phyloP scores from a whole-genome alignment of 495 filamentous ascomycete genomes.

The Venustampulla echinocandica region DNA sequence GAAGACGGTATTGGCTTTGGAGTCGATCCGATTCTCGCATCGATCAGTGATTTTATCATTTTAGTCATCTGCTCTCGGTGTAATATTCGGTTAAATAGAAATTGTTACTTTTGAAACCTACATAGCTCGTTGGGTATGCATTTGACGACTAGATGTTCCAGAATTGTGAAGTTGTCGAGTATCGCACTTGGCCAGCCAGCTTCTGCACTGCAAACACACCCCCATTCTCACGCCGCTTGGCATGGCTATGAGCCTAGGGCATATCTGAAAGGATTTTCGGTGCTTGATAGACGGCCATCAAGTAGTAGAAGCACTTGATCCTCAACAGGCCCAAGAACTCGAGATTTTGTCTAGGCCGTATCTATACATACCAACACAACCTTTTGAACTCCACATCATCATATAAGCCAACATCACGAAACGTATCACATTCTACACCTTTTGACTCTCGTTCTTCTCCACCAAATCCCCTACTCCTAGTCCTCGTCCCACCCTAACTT shows the following conservation, averaged over 20 bases:
- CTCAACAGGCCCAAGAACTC: neutral
- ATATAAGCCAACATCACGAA: neutral
- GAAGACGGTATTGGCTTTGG: constrained; percentile 5
- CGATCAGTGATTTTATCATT: constrained; percentile 12
- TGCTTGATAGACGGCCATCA: too few species aligned
- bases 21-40: constrained; percentile 14
- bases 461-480: constrained; percentile 24
- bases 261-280: too few species aligned
- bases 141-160: too few species aligned
- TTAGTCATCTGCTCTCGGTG: constrained; percentile 14
- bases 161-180: too few species aligned
- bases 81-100: neutral
- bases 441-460: constrained; percentile 27
- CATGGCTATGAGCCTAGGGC: too few species aligned
- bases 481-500: constrained; percentile 25
- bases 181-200: too few species aligned
- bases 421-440: constrained; percentile 6
- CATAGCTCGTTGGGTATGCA: too few species aligned
- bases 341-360: neutral
- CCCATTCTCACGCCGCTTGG: too few species aligned
- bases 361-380: constrained; percentile 1
- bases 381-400: constrained; percentile 1
- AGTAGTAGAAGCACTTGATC: neutral
- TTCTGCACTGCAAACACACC: too few species aligned
- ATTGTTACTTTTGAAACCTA: neutral